Percentiles rank a stretch among this genome's conserved stretches.
Conservation (phyloP, 805 yeast genomes). For the Wickerhamia fluorescens region DNA sequence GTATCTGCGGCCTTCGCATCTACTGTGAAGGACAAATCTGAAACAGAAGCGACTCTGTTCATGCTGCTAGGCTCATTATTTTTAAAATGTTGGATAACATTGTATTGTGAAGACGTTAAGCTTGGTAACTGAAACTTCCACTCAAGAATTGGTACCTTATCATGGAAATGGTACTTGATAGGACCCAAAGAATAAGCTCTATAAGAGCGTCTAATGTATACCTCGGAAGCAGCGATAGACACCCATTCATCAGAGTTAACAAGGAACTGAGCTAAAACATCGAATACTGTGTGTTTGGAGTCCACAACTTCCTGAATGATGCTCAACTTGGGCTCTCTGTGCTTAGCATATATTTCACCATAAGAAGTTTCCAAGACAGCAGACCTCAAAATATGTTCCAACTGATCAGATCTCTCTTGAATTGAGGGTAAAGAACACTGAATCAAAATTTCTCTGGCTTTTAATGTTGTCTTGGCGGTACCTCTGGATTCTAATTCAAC, state of each 20-base stretch:
- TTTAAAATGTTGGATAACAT: conserved; percentile 52
- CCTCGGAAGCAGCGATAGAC: conserved; percentile 94
- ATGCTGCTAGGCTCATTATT: conserved; percentile 36
- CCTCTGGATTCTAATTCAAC: conserved; percentile 87
- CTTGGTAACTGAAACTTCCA: conserved; percentile 88
- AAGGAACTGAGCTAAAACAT: conserved; percentile 89
- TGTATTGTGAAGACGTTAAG: conserved; percentile 63
- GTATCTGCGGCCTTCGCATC: conserved; percentile 62
- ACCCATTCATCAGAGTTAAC: conserved; percentile 79
- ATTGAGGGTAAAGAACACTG: conserved; percentile 96
- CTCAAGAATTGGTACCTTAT: conserved; percentile 63
- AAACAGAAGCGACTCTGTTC: conserved; percentile 87
- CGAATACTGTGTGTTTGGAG: conserved; percentile 93
- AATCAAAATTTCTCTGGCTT: conserved; percentile 92
- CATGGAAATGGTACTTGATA: conserved; percentile 52
- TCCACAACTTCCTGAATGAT: conserved; percentile 88
- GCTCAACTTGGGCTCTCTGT: conserved; percentile 74
- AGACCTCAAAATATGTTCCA: conserved; percentile 89
- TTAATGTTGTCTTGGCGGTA: conserved; percentile 87
- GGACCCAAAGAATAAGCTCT: conserved; percentile 89
- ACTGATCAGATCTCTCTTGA: conserved; percentile 92
- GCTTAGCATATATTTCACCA: conserved; percentile 74
- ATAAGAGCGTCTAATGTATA: conserved; percentile 92
- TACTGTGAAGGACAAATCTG: conserved; percentile 82
- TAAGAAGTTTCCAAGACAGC: conserved; percentile 85